Evolutionary conservation across 768 basidiomycete species (phyloP).

Genomic region (Rhodotorula babjevae): DNA sequence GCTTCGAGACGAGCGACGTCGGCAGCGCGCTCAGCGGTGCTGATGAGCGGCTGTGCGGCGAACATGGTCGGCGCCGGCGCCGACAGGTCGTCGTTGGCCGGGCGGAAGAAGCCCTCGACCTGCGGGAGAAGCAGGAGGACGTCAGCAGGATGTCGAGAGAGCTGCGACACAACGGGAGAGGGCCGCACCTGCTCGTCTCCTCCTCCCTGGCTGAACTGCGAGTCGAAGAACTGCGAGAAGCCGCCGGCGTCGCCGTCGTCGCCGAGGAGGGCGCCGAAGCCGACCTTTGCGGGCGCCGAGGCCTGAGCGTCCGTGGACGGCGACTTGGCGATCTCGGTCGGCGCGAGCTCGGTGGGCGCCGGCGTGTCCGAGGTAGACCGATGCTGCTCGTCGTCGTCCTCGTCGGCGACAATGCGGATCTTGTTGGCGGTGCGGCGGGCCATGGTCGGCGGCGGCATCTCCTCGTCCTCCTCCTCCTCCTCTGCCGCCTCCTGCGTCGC

Average conservation of each 20-base stretch:
- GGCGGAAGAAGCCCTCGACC: conserved; percentile 31
- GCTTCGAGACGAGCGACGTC: conserved; percentile 32
- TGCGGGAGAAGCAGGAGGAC: neutral
- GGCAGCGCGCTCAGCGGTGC: conserved; percentile 22
- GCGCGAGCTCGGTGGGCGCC: neutral
- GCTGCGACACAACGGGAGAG: neutral
- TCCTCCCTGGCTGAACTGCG: conserved; percentile 29
- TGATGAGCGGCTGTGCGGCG: conserved; percentile 20
- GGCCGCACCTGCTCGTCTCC: conserved; percentile 14
- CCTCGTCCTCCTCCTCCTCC: conserved; percentile 11
- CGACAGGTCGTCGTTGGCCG: conserved; percentile 6
- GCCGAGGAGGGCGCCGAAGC: conserved; percentile 17
- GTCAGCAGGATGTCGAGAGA: neutral
- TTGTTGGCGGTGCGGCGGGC: neutral
- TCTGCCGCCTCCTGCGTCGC: conserved; percentile 3
- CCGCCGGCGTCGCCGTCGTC: conserved; percentile 21
- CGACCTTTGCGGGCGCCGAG: neutral
- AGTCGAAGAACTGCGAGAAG: conserved; percentile 39
- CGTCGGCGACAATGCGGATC: neutral
- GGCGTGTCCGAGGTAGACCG: too few relatives aligned
- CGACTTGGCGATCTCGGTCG: neutral
- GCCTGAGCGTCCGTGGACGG: neutral
- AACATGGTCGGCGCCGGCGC: conserved; percentile 19
- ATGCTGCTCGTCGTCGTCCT: neutral
- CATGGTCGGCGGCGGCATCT: conserved; percentile 1